Conservation (phyloP, 352 stramenopile genomes). For the Thraustochytrium sp. region DNA sequence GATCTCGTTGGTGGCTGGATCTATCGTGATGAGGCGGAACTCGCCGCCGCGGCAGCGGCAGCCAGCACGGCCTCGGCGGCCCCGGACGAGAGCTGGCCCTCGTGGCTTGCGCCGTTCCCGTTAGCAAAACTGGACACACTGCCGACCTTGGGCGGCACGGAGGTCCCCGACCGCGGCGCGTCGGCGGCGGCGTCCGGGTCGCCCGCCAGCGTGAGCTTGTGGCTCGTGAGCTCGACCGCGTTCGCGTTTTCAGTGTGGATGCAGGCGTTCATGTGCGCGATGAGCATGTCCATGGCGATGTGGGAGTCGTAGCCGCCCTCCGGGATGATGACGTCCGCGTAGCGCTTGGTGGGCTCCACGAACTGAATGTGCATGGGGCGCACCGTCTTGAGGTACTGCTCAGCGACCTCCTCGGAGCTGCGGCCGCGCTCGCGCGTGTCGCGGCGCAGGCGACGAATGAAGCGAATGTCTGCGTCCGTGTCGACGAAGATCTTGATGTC, state of each 20-base stretch:
- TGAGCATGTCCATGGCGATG: constrained; percentile 85
- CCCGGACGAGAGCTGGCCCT: too few relatives aligned
- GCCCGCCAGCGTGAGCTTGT: neutral
- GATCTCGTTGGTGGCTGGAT: too few relatives aligned
- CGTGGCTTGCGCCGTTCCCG: too few relatives aligned
- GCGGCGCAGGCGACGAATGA: constrained; percentile 80
- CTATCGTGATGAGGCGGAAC: too few relatives aligned
- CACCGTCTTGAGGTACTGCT: constrained; percentile 94
- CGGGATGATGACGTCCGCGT: constrained; percentile 90
- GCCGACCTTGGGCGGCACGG: too few relatives aligned
- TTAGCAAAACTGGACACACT: too few relatives aligned
- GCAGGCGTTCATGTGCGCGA: constrained; percentile 66
- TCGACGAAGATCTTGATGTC: constrained; percentile 97
- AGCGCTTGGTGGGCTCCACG: constrained; percentile 89
- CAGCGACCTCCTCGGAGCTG: constrained; percentile 85
- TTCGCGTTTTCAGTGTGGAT: neutral
- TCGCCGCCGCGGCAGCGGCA: too few relatives aligned
- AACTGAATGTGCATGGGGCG: constrained; percentile 96
- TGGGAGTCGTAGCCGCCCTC: constrained; percentile 74
- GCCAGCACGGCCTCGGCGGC: too few relatives aligned
- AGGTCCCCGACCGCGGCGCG: neutral
- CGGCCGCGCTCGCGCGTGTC: constrained; percentile 89
- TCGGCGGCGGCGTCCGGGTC: neutral
- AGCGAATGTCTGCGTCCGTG: constrained; percentile 84
- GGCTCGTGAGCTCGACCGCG: neutral